These are phyloP conservation scores for Cryptosporidium xiaoi DNA, from an alignment of 169 alveolate species.

Conservation along the genomic window DNA sequence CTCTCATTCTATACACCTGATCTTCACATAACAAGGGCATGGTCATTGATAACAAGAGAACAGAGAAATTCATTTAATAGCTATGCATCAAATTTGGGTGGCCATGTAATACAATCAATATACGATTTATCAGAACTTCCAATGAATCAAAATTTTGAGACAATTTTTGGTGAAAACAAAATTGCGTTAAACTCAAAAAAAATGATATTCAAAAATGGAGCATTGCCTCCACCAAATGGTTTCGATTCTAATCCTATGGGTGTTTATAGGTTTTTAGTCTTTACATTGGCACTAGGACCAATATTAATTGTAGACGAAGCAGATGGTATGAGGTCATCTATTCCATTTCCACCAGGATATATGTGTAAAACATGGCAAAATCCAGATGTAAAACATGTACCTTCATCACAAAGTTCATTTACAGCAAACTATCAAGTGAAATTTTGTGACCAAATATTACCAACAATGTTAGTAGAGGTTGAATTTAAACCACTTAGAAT, in stretches of 20 bases:
- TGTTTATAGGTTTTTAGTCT: slow-evolving; percentile 36
- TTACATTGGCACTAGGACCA: slow-evolving; percentile 65
- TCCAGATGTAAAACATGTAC: slow-evolving; percentile 30
- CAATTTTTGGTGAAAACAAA: slow-evolving; percentile 38
- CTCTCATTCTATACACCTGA: slow-evolving; percentile 85
- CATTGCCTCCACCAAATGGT: slow-evolving; percentile 69
- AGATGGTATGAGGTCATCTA: slow-evolving; percentile 36
- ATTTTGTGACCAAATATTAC: slow-evolving; percentile 83
- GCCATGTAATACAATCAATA: slow-evolving; percentile 66
- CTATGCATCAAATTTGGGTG: slow-evolving; percentile 74
- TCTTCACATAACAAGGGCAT: slow-evolving; percentile 83
- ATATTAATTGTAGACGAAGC: slow-evolving; percentile 35
- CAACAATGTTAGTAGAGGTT: slow-evolving; percentile 80
- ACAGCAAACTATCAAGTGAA: slow-evolving; percentile 79
- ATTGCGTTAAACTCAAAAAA: slow-evolving; percentile 30
- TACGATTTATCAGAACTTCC: slow-evolving; percentile 67
- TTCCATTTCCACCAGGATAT: slow-evolving; percentile 73
- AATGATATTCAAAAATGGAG: slow-evolving; percentile 65
- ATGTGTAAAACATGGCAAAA: slow-evolving; percentile 70
- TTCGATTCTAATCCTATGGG: slow-evolving; percentile 73
- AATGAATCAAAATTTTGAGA: slow-evolving; percentile 33
- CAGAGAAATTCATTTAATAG: slow-evolving; percentile 78
- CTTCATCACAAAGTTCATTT: slow-evolving; percentile 42
- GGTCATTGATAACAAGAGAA: slow-evolving; percentile 79
- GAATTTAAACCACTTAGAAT: slow-evolving; percentile 83